These are phyloP conservation scores for Penicillium alfredii DNA, from an alignment of 495 filamentous ascomycete species.

Conservation along the genomic window DNA sequence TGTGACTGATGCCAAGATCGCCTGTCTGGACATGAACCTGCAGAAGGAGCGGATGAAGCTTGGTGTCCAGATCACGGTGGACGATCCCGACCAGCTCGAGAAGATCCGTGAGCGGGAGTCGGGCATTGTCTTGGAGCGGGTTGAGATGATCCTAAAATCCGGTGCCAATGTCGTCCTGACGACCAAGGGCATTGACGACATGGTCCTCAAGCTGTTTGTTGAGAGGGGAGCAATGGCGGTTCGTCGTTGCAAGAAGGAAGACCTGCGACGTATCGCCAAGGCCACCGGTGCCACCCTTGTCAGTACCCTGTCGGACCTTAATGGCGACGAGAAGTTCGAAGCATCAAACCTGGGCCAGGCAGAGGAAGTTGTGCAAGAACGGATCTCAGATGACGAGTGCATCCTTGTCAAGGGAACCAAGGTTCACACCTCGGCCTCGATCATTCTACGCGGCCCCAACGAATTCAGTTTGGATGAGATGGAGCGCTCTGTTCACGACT, in stretches of 20 bases:
- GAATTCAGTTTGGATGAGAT: conserved; percentile 98
- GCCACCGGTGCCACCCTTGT: conserved; percentile 92
- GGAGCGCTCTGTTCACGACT: conserved; percentile 97
- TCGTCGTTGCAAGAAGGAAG: conserved; percentile 97
- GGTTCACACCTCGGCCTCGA: conserved; percentile 85
- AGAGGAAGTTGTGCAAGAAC: conserved; percentile 93
- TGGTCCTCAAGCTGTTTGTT: conserved; percentile 89
- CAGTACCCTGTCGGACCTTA: conserved; percentile 88
- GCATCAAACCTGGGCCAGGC: conserved; percentile 79
- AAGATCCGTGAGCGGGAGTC: conserved; percentile 90
- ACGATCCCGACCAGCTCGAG: conserved; percentile 94
- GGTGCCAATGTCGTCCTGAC: conserved; percentile 95
- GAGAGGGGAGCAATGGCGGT: conserved; percentile 96
- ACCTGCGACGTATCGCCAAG: conserved; percentile 90
- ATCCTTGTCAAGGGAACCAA: conserved; percentile 96
- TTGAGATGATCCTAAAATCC: conserved; percentile 96
- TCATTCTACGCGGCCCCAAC: conserved; percentile 93
- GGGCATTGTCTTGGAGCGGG: conserved; percentile 86
- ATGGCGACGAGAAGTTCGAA: conserved; percentile 97
- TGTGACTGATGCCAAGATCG: conserved; percentile 91
- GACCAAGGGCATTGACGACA: conserved; percentile 97
- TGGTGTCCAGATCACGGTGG: conserved; percentile 95
- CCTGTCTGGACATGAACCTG: conserved; percentile 94
- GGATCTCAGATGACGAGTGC: conserved; percentile 98
- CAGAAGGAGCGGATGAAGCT: conserved; percentile 99